phyloP scores from a whole-genome alignment of 2,329 filamentous ascomycete species.

The Colletotrichum acutatum region DNA sequence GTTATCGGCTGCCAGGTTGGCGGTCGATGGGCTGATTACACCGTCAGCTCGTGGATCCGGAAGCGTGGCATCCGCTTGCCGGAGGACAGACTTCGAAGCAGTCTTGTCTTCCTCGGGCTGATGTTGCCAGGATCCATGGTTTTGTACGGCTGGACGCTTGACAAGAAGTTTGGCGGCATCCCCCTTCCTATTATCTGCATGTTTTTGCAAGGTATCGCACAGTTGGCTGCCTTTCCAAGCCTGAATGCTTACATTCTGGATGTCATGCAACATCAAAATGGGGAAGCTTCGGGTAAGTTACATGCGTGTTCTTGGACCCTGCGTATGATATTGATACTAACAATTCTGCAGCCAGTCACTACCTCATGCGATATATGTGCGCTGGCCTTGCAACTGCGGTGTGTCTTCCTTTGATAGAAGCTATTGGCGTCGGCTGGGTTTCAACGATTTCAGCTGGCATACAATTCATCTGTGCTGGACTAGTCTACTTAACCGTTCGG shows the following conservation, averaged over 20 bases:
- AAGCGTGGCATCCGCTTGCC: conserved; percentile 71
- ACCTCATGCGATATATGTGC: conserved; percentile 80
- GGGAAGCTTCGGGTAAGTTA: background rate
- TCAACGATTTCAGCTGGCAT: conserved; percentile 66
- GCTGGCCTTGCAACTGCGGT: conserved; percentile 76
- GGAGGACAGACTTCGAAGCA: conserved; percentile 74
- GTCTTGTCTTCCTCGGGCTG: conserved; percentile 65
- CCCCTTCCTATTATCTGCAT: conserved; percentile 76
- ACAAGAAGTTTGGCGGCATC: conserved; percentile 62
- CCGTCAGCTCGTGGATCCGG: conserved; percentile 72
- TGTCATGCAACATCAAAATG: conserved; percentile 70
- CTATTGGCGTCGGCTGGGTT: conserved; percentile 85
- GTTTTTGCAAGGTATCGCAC: conserved; percentile 79
- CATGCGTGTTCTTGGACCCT: background rate
- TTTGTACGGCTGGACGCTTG: conserved; percentile 66
- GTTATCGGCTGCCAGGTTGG: conserved; percentile 76
- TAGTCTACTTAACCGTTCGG: background rate
- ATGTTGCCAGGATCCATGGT: conserved; percentile 72
- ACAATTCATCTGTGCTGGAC: background rate
- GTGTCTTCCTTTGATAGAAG: conserved; percentile 77
- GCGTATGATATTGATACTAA: too few relatives aligned
- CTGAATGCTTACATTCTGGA: conserved; percentile 86
- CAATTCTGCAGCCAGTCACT: conserved; percentile 77
- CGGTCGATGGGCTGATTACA: conserved; percentile 76
- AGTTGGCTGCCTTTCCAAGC: conserved; percentile 80